Percentiles rank a stretch among this genome's conserved stretches.
Evolutionary conservation across 2,329 filamentous ascomycete genomes (phyloP).

Genomic region (Paraphaeosphaeria minitans): DNA sequence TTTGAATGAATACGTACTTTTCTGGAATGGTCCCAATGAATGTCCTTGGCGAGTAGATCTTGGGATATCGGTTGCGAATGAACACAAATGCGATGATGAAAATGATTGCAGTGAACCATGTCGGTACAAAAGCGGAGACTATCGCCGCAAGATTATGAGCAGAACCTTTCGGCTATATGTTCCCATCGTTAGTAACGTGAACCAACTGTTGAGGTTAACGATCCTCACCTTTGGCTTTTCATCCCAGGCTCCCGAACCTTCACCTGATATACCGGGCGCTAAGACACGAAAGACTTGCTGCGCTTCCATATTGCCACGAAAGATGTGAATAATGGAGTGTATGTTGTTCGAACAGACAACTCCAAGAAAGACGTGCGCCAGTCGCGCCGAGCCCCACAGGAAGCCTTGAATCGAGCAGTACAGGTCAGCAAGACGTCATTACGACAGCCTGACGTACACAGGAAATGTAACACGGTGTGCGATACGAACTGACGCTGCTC

Average conservation of each 20-base stretch:
- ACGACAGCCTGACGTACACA: not conserved
- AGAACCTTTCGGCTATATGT: constrained; percentile 33
- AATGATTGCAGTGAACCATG: constrained; percentile 34
- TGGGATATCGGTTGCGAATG: constrained; percentile 50
- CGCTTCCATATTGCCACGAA: constrained; percentile 7
- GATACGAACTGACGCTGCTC: not conserved
- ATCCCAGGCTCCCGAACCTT: constrained; percentile 15
- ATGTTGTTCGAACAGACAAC: not conserved
- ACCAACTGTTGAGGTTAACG: not conserved
- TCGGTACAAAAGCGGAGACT: constrained; percentile 44
- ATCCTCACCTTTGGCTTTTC: constrained; percentile 19
- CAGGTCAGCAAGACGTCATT: constrained; percentile 2
- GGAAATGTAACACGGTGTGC: not conserved
- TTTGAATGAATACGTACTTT: constrained; percentile 25
- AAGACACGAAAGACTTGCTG: constrained; percentile 11
- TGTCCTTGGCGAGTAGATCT: constrained; percentile 53
- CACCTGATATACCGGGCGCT: not conserved
- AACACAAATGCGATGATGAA: constrained; percentile 47
- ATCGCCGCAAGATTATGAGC: constrained; percentile 38
- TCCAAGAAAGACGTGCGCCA: not conserved
- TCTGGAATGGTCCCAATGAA: constrained; percentile 51
- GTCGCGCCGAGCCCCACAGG: not conserved
- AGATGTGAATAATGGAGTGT: not conserved
- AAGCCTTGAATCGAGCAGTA: constrained; percentile 5
- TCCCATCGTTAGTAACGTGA: constrained; percentile 18